Evolutionary conservation across 2,329 filamentous ascomycete species (phyloP), one percentile per base, ranked within the genome.

Genomic region (Pseudogymnoascus sp.): DNA sequence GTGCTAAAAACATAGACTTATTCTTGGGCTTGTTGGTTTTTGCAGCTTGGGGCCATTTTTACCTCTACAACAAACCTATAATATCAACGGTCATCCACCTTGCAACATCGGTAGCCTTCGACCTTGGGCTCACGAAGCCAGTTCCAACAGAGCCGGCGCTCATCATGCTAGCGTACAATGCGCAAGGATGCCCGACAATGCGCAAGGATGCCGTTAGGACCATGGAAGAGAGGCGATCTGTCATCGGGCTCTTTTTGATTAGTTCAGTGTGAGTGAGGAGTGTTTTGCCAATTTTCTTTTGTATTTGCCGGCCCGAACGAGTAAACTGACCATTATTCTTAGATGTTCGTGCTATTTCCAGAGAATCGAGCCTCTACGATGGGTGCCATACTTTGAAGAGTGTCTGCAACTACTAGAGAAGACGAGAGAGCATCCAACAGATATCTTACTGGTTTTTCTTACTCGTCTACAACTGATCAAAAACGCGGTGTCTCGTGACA

Each of bases 71-170:
- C 25, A 55, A 55, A 55, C 45, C 45, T 19, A 55, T 55, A 55
- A 55, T 55, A 55, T 55, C 45, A 6, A 33, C 45, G 28, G n/a
- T 55, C 28, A 7, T 55, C 45, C 64, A 66, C 16, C 64, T 67
- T 41, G 64, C 64, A 19, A 61, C 62, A 23, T 62, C 64, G 5
- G 5, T 67, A n/a, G 63, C 62, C 7, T 65, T 33, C 14, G 65
- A 67, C 5, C 65, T 66, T 19, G 63, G 62, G 8, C 49, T 66
- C n/a, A 67, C 61, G 35, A 67, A 62, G 42, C 36, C 65, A 6
- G 55, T 62, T 39, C 61, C 64, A 11, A 66, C 62, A 12, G 62
- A 66, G 59, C 62, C 52, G 9, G 52, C 22, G 9, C 28, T 55
- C 25, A 55, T 55, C 9, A 55, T 55, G 45, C 45, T 55, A 33